Evolutionary conservation across 306 rosid species (phyloP).

Genomic region (Urtica urens): DNA sequence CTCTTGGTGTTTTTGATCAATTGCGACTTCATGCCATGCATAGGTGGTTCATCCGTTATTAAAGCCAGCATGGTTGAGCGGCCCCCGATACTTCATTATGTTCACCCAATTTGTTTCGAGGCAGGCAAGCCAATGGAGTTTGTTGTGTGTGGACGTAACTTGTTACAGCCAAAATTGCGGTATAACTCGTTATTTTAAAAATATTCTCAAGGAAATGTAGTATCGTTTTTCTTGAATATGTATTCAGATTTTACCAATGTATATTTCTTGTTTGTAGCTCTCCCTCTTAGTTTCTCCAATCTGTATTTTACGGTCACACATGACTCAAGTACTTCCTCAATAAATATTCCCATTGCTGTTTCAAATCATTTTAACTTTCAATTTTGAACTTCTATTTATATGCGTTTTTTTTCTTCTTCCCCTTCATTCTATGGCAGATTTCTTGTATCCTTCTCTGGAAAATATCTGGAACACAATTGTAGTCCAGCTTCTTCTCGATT

Average conservation of each 20-base stretch:
- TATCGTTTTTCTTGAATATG: background rate
- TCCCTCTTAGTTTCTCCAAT: background rate
- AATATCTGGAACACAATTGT: constrained; percentile 49
- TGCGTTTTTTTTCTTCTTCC: too few relatives aligned
- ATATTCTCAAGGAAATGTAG: background rate
- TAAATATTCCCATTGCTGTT: too few relatives aligned
- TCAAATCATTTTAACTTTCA: too few relatives aligned
- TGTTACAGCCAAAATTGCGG: constrained; percentile 81
- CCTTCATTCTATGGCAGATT: constrained; percentile 80
- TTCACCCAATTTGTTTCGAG: constrained; percentile 82
- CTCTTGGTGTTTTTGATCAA: background rate
- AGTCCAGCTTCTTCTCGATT: constrained; percentile 36
- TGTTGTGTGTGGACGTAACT: constrained; percentile 86
- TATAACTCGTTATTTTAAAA: constrained; percentile 8
- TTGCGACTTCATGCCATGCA: constrained; percentile 10
- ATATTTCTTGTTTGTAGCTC: background rate
- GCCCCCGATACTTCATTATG: constrained; percentile 83
- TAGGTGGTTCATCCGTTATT: constrained; percentile 51
- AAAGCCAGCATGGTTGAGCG: constrained; percentile 41
- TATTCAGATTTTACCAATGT: background rate
- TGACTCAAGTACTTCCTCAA: background rate
- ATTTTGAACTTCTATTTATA: too few relatives aligned
- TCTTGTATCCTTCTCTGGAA: constrained; percentile 82
- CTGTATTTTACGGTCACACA: background rate
- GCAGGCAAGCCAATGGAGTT: constrained; percentile 96